Evolutionary conservation across 2,329 filamentous ascomycete species (phyloP).

Genomic region (Herpotrichia juniperi): DNA sequence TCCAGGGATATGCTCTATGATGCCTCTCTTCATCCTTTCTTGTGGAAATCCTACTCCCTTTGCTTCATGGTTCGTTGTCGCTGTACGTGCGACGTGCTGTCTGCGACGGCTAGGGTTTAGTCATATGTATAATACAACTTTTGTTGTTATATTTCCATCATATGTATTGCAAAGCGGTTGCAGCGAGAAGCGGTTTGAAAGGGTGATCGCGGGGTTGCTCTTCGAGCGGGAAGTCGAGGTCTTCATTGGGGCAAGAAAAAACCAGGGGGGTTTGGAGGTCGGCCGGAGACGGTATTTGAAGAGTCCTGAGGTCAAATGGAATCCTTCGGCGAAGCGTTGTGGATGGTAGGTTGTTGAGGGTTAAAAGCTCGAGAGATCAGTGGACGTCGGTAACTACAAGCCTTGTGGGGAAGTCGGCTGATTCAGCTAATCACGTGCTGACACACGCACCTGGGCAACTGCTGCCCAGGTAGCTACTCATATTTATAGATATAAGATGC

Average conservation of each 20-base stretch:
- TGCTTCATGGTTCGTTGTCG: too few relatives aligned
- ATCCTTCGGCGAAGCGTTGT: background rate
- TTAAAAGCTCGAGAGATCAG: background rate
- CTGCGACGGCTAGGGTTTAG: background rate
- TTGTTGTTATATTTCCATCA: background rate
- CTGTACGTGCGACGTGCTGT: too few relatives aligned
- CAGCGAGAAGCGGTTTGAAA: background rate
- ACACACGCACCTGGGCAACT: too few relatives aligned
- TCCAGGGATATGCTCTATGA: too few relatives aligned
- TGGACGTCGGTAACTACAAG: too few relatives aligned
- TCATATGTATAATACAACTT: background rate
- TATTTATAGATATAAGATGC: too few relatives aligned
- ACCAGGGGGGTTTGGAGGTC: background rate
- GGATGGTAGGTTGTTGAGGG: background rate
- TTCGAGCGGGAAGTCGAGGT: background rate
- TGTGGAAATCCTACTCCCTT: too few relatives aligned
- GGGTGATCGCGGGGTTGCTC: background rate
- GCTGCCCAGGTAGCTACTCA: too few relatives aligned
- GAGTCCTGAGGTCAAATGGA: background rate
- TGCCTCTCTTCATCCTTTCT: too few relatives aligned
- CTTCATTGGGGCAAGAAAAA: background rate
- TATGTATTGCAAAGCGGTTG: background rate
- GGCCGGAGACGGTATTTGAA: background rate
- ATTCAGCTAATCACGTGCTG: background rate
- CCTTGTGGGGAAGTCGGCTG: background rate